phyloP scores from a whole-genome alignment of 2,329 filamentous ascomycete genomes.

The Hirsutella rhossiliensis region DNA sequence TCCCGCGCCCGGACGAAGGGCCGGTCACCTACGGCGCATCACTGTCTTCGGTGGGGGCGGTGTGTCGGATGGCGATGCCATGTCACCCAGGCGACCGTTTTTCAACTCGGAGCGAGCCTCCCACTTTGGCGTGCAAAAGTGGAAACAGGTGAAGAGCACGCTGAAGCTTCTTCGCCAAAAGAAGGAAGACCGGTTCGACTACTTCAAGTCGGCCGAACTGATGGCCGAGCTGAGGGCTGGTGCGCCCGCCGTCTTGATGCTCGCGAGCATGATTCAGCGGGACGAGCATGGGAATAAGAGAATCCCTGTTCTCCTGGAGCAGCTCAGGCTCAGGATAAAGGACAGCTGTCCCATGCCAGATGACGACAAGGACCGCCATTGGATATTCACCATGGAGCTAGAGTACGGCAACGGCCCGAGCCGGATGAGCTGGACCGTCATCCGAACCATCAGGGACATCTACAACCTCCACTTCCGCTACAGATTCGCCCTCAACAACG shows the following conservation, averaged over 20 bases:
- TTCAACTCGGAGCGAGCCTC: conserved; percentile 56
- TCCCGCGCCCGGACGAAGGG: conserved; percentile 37
- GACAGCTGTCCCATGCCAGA: conserved; percentile 63
- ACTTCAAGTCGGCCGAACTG: conserved; percentile 88
- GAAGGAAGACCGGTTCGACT: conserved; percentile 82
- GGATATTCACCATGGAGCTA: conserved; percentile 80
- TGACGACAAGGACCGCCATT: conserved; percentile 55
- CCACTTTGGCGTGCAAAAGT: conserved; percentile 69
- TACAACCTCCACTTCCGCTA: conserved; percentile 89
- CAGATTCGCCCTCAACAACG: conserved; percentile 73
- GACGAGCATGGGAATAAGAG: conserved; percentile 93
- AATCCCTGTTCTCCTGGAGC: conserved; percentile 89
- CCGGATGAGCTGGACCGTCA: conserved; percentile 92
- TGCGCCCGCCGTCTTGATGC: conserved; percentile 81
- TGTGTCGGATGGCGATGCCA: conserved; percentile 49
- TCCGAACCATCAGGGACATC: conserved; percentile 79
- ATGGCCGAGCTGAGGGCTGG: conserved; percentile 92
- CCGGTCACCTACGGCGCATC: conserved; percentile 52
- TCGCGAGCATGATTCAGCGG: conserved; percentile 95
- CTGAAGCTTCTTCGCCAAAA: conserved; percentile 68
- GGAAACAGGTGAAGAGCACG: conserved; percentile 86
- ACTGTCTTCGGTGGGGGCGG: conserved; percentile 56
- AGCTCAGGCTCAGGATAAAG: conserved; percentile 77
- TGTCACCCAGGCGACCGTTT: conserved; percentile 42
- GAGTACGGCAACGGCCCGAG: conserved; percentile 95